Percentiles rank a stretch among this genome's conserved stretches.
These are phyloP conservation scores for Phtheirospermum japonicum DNA, from an alignment of 257 asterid genomes.

Conservation along the genomic window DNA sequence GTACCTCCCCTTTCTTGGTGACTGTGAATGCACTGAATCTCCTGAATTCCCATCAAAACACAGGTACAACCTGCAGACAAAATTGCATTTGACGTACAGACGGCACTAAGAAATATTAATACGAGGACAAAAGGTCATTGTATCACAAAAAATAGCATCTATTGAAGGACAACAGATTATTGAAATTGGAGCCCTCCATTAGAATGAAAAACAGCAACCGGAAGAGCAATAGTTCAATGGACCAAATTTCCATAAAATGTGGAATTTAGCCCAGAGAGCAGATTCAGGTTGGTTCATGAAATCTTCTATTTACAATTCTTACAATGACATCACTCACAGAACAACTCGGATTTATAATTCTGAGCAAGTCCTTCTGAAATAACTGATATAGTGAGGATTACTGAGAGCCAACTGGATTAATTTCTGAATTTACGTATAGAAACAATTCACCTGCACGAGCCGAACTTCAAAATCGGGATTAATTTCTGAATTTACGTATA, in stretches of 20 bases:
- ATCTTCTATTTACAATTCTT: constrained; percentile 23
- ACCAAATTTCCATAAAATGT: not conserved
- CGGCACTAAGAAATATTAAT: constrained; percentile 23
- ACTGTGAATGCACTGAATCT: constrained; percentile 49
- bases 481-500: no score
- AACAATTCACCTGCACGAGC: constrained; percentile 74
- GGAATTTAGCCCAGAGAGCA: not conserved
- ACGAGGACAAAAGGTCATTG: not conserved
- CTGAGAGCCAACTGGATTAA: constrained; percentile 4
- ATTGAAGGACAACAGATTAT: not conserved
- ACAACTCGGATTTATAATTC: constrained; percentile 8
- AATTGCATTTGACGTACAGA: constrained; percentile 25
- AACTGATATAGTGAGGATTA: not conserved
- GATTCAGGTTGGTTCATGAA: not conserved
- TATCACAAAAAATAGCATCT: constrained; percentile 9
- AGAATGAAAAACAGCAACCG: constrained; percentile 4
- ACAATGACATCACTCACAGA: constrained; percentile 25
- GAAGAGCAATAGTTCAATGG: not conserved
- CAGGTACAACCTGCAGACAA: constrained; percentile 61
- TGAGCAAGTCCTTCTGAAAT: not conserved
- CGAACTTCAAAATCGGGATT: constrained; percentile 95
- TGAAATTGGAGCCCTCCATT: not conserved
- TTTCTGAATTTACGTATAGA: not conserved
- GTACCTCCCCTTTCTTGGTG: constrained; percentile 61
- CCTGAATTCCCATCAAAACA: constrained; percentile 56